Percentiles rank a stretch among this genome's conserved stretches.
phyloP scores from a whole-genome alignment of 371 early-diverging fungal genomes.

The Circinella umbellata region DNA sequence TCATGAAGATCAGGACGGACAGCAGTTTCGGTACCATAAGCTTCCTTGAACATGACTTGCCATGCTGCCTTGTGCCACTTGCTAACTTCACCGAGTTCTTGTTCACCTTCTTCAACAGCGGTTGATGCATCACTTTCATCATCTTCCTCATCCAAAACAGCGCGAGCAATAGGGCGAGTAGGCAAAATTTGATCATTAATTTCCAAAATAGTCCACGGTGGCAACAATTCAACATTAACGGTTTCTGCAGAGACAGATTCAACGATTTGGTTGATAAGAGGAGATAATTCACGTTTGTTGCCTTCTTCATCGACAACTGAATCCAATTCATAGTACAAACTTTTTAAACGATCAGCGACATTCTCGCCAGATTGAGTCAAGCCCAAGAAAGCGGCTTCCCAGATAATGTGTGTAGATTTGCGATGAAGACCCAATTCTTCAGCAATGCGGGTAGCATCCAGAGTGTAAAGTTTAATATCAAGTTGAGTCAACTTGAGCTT shows the following conservation, averaged over 20 bases:
- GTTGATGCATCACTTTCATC: conserved; percentile 37
- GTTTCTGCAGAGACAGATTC: conserved; percentile 36
- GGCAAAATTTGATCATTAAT: conserved; percentile 42
- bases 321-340: conserved; percentile 38
- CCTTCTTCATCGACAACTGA: conserved; percentile 18
- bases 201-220: conserved; percentile 61
- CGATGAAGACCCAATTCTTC: conserved; percentile 65
- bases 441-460: conserved; percentile 71
- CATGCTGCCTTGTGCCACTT: conserved; percentile 70
- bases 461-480: conserved; percentile 61
- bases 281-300: conserved; percentile 29
- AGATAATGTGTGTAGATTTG: conserved; percentile 52
- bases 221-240: conserved; percentile 45
- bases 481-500: conserved; percentile 63
- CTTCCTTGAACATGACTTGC: conserved; percentile 83
- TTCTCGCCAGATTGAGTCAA: conserved; percentile 25
- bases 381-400: conserved; percentile 66
- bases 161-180: conserved; percentile 37
- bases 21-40: conserved; percentile 58
- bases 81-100: conserved; percentile 43
- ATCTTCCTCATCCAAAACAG: conserved; percentile 35
- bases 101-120: conserved; percentile 44
- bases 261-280: conserved; percentile 29
- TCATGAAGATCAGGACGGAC: conserved; percentile 73
- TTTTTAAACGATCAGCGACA: conserved; percentile 26